Conservation (phyloP, 2,329 filamentous ascomycete genomes). For the Ceratocystis ficicola region DNA sequence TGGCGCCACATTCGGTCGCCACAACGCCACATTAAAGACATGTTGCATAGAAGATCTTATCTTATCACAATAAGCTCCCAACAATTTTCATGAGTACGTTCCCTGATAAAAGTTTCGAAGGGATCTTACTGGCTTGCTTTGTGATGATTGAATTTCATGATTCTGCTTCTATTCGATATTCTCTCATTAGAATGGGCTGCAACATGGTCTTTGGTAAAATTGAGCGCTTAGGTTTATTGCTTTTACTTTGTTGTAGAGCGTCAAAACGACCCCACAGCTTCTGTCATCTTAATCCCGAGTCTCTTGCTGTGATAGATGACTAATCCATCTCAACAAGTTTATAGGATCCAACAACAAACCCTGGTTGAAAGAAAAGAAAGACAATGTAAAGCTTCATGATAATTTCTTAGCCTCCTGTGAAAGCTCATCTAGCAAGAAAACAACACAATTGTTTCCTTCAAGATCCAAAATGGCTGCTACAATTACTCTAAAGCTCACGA, state of each 20-base stretch:
- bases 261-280: not conserved
- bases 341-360: slow-evolving; percentile 12
- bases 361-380: not conserved
- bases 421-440: not conserved
- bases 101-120: no score
- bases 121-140: no score
- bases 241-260: not conserved
- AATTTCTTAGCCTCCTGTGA: not conserved
- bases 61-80: not conserved
- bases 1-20: slow-evolving; percentile 8
- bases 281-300: not conserved
- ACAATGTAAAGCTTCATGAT: slow-evolving; percentile 3
- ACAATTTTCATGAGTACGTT: not conserved
- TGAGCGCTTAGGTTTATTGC: not conserved
- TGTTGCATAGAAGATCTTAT: not conserved
- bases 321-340: slow-evolving; percentile 22
- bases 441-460: not conserved
- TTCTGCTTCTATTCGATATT: no score
- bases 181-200: not conserved
- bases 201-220: not conserved
- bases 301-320: slow-evolving; percentile 12
- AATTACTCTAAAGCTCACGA: slow-evolving; percentile 34
- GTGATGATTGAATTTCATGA: not conserved
- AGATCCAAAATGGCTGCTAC: slow-evolving; percentile 14
- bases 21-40: not conserved